phyloP scores from a whole-genome alignment of 129 eudicot species.

The Erigeron canadensis region DNA sequence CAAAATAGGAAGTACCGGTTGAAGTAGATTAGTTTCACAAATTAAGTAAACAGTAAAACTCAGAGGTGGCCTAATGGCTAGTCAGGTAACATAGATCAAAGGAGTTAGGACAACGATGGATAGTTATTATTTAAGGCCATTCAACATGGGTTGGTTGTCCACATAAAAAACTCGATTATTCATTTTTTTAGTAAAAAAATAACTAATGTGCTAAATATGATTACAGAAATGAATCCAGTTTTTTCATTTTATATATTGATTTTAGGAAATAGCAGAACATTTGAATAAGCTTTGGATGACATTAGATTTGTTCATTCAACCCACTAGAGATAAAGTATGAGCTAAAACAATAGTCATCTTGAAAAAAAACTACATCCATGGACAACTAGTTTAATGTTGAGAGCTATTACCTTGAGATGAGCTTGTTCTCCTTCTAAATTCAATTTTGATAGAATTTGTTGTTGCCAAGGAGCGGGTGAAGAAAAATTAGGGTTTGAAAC shows the following conservation, averaged over 20 bases:
- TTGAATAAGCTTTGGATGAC: no score
- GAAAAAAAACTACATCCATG: not conserved
- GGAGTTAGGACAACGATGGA: no score
- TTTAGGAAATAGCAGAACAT: no score
- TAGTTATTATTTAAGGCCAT: not conserved
- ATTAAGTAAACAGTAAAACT: not conserved
- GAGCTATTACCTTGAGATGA: slow-evolving; percentile 62
- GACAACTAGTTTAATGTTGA: not conserved
- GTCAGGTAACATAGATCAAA: not conserved
- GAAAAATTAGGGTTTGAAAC: slow-evolving; percentile 82
- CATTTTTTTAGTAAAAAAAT: not conserved
- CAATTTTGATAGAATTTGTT: slow-evolving; percentile 47
- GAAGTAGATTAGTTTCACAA: not conserved
- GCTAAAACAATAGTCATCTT: not conserved
- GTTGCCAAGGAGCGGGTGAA: slow-evolving; percentile 87
- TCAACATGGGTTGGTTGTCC: not conserved
- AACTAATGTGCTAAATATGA: not conserved
- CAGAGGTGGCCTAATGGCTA: not conserved
- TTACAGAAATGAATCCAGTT: not conserved
- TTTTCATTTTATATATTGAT: no score
- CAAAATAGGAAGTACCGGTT: not conserved
- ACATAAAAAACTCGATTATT: not conserved
- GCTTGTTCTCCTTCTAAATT: slow-evolving; percentile 71
- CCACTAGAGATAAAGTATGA: not conserved
- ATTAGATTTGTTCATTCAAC: not conserved